These are phyloP conservation scores for Sungouiozyma ichnusensis DNA, from an alignment of 805 yeast species.

Conservation along the genomic window DNA sequence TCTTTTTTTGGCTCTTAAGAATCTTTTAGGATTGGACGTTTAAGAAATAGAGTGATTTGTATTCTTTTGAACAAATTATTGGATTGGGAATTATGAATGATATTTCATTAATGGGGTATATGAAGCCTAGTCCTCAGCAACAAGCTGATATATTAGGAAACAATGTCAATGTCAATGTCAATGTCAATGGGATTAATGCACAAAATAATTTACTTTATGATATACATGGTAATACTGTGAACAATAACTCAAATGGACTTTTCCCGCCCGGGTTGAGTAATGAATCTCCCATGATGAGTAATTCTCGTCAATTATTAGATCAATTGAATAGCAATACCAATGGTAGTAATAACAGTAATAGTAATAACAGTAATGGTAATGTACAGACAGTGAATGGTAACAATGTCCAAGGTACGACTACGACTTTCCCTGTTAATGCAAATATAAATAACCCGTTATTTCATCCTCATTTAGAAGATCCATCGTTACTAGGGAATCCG, in stretches of 20 bases:
- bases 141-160: background rate
- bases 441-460: conserved; percentile 26
- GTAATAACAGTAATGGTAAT: conserved; percentile 2
- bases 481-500: conserved; percentile 23
- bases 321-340: conserved; percentile 10
- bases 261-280: background rate
- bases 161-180: no score
- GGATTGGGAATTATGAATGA: conserved; percentile 13
- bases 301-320: conserved; percentile 18
- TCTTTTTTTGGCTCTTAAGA: no score
- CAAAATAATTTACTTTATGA: conserved; percentile 8
- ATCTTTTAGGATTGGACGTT: no score
- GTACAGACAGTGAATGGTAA: background rate
- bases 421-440: conserved; percentile 3
- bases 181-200: conserved; percentile 9
- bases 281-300: conserved; percentile 33
- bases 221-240: conserved; percentile 4
- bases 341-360: conserved; percentile 4
- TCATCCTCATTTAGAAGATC: conserved; percentile 29
- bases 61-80: no score
- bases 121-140: conserved; percentile 13
- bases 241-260: conserved; percentile 1
- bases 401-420: background rate
- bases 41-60: no score
- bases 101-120: conserved; percentile 21